Evolutionary conservation across 768 basidiomycete genomes (phyloP).

Genomic region (Collybiopsis confluens): DNA sequence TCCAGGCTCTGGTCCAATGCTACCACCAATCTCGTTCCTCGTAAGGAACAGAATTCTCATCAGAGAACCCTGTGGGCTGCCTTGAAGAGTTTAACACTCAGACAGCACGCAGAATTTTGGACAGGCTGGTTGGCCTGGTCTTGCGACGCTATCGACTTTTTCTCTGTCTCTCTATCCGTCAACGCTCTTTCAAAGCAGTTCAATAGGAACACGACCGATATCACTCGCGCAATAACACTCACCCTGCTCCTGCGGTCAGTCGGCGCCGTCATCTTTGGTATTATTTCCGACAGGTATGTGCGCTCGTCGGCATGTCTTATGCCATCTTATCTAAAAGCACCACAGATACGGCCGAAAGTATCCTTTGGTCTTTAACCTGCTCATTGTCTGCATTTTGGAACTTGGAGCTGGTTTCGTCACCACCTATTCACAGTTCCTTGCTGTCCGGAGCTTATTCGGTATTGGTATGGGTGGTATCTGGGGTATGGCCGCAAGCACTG

Average conservation of each 20-base stretch:
- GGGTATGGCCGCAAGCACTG: slow-evolving; percentile 78
- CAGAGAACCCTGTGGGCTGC: slow-evolving; percentile 40
- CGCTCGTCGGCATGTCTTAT: too few species aligned
- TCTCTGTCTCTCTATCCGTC: slow-evolving; percentile 66
- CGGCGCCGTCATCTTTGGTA: slow-evolving; percentile 80
- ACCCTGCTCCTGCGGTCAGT: slow-evolving; percentile 88
- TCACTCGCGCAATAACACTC: slow-evolving; percentile 73
- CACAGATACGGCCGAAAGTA: slow-evolving; percentile 78
- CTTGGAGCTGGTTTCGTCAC: slow-evolving; percentile 79
- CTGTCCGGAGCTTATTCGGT: slow-evolving; percentile 77
- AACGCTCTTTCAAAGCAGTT: slow-evolving; percentile 46
- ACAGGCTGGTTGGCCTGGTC: slow-evolving; percentile 83
- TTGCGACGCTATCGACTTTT: slow-evolving; percentile 84
- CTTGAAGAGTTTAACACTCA: slow-evolving; percentile 38
- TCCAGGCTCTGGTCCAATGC: slow-evolving; percentile 7
- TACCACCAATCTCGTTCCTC: slow-evolving; percentile 28
- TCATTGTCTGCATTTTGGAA: slow-evolving; percentile 68
- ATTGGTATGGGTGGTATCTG: slow-evolving; percentile 89
- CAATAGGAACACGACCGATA: slow-evolving; percentile 29
- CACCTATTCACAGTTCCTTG: slow-evolving; percentile 77
- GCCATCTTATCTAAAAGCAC: too few species aligned
- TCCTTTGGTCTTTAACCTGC: slow-evolving; percentile 77
- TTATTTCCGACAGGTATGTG: slow-evolving; percentile 77
- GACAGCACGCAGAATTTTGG: slow-evolving; percentile 58
- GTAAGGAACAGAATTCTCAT: slow-evolving; percentile 33